Evolutionary conservation across 495 filamentous ascomycete genomes (phyloP).

Genomic region (Neurospora sp.): DNA sequence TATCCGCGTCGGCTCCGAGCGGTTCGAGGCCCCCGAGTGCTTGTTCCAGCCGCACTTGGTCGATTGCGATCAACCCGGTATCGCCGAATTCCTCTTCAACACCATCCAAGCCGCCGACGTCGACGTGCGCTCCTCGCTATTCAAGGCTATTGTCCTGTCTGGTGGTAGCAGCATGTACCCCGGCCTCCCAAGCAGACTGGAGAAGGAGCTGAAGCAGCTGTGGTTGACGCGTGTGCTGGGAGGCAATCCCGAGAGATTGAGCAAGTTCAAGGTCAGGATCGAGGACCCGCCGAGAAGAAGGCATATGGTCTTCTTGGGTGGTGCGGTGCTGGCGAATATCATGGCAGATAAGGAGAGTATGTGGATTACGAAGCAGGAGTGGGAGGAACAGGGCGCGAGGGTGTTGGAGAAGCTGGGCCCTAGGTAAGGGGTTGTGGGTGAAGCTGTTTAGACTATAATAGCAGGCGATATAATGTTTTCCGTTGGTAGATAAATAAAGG

Average conservation of each 20-base stretch:
- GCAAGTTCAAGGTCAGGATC: conserved; percentile 98
- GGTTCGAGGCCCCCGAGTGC: conserved; percentile 97
- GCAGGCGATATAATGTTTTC: not conserved
- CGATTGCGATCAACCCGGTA: conserved; percentile 93
- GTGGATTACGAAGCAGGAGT: conserved; percentile 97
- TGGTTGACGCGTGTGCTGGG: conserved; percentile 89
- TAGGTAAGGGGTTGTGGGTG: conserved; percentile 32
- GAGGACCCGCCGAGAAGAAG: conserved; percentile 91
- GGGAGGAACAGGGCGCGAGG: conserved; percentile 85
- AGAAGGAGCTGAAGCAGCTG: conserved; percentile 97
- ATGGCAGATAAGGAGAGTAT: conserved; percentile 98
- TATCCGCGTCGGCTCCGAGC: conserved; percentile 88
- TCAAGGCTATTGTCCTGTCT: conserved; percentile 93
- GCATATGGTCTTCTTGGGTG: conserved; percentile 98
- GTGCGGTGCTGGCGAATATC: conserved; percentile 93
- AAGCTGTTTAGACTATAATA: not conserved
- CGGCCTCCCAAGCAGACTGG: conserved; percentile 81
- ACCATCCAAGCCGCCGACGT: conserved; percentile 94
- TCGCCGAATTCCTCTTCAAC: conserved; percentile 95
- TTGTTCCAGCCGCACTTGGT: conserved; percentile 98
- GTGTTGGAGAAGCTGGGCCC: conserved; percentile 86
- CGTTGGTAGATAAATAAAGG: not conserved
- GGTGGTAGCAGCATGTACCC: conserved; percentile 99
- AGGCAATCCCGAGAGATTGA: conserved; percentile 84
- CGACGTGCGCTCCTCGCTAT: conserved; percentile 83